Evolutionary conservation across 2,329 filamentous ascomycete genomes (phyloP).

Genomic region (Coniochaeta pulveracea): DNA sequence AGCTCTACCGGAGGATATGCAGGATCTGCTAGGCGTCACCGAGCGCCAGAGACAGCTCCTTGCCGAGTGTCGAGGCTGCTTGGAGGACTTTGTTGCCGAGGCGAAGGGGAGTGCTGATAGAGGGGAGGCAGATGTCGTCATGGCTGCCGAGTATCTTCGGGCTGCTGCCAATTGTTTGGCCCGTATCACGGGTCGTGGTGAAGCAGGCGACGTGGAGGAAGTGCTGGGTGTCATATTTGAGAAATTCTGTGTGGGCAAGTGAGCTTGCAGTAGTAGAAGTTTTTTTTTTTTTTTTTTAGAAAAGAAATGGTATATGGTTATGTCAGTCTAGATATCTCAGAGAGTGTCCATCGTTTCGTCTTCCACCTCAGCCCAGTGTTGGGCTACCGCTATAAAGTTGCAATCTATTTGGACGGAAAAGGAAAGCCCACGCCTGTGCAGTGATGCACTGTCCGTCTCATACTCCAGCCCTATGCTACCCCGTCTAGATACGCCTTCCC

Average conservation of each 20-base stretch:
- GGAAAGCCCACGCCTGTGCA: no score
- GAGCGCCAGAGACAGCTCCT: conserved; percentile 81
- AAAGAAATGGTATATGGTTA: no score
- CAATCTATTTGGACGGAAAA: no score
- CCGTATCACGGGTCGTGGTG: conserved; percentile 76
- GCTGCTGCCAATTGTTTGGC: conserved; percentile 71
- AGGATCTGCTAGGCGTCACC: conserved; percentile 81
- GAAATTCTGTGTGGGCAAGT: conserved; percentile 49
- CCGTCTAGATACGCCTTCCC: no score
- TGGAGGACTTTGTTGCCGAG: conserved; percentile 62
- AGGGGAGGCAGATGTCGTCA: conserved; percentile 65
- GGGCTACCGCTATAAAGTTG: no score
- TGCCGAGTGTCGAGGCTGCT: conserved; percentile 56
- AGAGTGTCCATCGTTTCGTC: no score
- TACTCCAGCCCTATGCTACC: no score
- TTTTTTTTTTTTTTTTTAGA: neutral
- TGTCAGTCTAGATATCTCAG: no score
- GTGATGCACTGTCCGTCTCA: no score
- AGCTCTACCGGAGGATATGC: conserved; percentile 55
- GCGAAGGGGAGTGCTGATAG: conserved; percentile 20
- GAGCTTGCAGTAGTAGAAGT: conserved; percentile 5
- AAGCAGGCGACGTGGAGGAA: conserved; percentile 84
- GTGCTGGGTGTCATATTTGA: conserved; percentile 95
- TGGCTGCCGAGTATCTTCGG: conserved; percentile 81
- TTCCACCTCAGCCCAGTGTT: no score